Evolutionary conservation across 306 rosid genomes (phyloP), one percentile per base, ranked within the genome.

Genomic region (Cyamopsis tetragonoloba): DNA sequence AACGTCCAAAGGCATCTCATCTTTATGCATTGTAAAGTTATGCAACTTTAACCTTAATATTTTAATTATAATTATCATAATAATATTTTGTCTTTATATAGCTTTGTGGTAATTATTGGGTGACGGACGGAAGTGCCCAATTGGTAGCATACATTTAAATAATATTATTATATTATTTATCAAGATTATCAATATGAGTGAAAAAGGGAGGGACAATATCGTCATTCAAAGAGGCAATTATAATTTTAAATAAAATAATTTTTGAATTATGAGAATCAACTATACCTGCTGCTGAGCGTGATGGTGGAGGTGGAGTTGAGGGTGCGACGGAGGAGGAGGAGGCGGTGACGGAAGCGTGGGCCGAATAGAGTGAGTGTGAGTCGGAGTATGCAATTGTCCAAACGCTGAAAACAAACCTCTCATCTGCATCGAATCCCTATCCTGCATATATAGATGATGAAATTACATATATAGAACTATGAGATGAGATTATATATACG

Each of bases 401-500:
- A 88, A 90, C 31, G 82, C 66, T 9, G 95, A 79, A 74, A 90
- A 90, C 82, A 93, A 61, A 42, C 64, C 87, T 3, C 76, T 70
- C 85, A 87, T 80, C 1, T 84, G 93, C 75, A 77, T 74, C 42
- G 98, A 81, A 69, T 85, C 93, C 58, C 95, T 82, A 65, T 81
- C 95, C 89, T 89, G 87, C 75, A n/a, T n/a, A n/a, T n/a, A n/a
- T n/a, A n/a, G n/a, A n/a, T n/a, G n/a, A n/a, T n/a, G n/a, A n/a
- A n/a, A n/a, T n/a, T n/a, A n/a, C n/a, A n/a, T n/a, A n/a, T n/a
- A n/a, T n/a, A n/a, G n/a, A n/a, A n/a, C n/a, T n/a, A n/a, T n/a
- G n/a, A n/a, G n/a, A n/a, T n/a, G n/a, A n/a, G n/a, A n/a, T n/a
- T n/a, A n/a, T n/a, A n/a, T n/a, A n/a, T n/a, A n/a, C n/a, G n/a